Conservation (phyloP, 2,329 filamentous ascomycete species). For the Lachnellula hyalina region DNA sequence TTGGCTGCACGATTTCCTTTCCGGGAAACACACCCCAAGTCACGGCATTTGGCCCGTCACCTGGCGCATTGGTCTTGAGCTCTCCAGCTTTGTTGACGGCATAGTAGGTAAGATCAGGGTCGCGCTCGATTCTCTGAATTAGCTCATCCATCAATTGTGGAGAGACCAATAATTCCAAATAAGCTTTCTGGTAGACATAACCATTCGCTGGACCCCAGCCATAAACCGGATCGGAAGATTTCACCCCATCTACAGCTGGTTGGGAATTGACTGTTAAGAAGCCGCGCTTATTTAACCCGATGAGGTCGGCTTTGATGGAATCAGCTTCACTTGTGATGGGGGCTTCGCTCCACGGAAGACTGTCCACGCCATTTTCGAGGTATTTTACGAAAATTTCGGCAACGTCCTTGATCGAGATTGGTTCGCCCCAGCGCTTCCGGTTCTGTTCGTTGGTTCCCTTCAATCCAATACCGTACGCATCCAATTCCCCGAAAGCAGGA, state of each 20-base stretch:
- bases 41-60: constrained; percentile 91
- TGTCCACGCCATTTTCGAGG: constrained; percentile 72
- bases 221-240: constrained; percentile 79
- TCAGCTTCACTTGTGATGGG: constrained; percentile 80
- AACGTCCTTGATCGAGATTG: constrained; percentile 72
- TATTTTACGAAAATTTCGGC: constrained; percentile 81
- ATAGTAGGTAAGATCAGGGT: constrained; percentile 87
- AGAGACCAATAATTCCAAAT: constrained; percentile 84
- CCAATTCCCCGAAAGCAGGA: constrained; percentile 90
- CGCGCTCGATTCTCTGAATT: constrained; percentile 68
- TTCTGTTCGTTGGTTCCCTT: constrained; percentile 96
- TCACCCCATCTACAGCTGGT: constrained; percentile 85
- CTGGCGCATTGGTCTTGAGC: constrained; percentile 76
- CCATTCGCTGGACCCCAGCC: constrained; percentile 95
- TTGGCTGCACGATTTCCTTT: constrained; percentile 98
- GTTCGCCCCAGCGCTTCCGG: constrained; percentile 89
- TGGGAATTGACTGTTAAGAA: constrained; percentile 97
- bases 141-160: constrained; percentile 74
- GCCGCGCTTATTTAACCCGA: constrained; percentile 78
- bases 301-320: constrained; percentile 68
- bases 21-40: constrained; percentile 99
- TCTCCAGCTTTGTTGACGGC: constrained; percentile 80
- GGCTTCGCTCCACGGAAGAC: constrained; percentile 90
- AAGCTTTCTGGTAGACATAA: constrained; percentile 98
- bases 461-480: constrained; percentile 88